These are phyloP conservation scores for Raddia guianensis DNA, from an alignment of 176 grass and related monocot genomes.

Conservation along the genomic window DNA sequence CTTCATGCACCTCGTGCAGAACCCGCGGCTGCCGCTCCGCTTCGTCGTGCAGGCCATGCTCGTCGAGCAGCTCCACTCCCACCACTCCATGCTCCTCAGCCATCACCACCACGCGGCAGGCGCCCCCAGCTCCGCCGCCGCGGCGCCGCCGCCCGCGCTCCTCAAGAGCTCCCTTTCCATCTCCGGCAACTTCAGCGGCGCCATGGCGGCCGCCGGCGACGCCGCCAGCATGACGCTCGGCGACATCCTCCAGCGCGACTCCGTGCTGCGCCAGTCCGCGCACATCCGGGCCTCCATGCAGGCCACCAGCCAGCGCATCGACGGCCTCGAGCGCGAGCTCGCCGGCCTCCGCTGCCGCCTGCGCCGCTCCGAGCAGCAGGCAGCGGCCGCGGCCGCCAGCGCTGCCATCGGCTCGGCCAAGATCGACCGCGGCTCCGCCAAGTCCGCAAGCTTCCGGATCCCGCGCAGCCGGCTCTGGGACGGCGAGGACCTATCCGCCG, in stretches of 20 bases:
- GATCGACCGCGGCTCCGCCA: slow-evolving; percentile 39
- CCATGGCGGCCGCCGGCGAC: not conserved
- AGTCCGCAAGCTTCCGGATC: slow-evolving; percentile 74
- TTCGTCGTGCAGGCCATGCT: slow-evolving; percentile 99
- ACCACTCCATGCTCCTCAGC: slow-evolving; percentile 66
- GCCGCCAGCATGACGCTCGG: slow-evolving; percentile 61
- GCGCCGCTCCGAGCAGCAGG: slow-evolving; percentile 58
- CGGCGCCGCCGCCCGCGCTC: not conserved
- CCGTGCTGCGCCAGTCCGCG: slow-evolving; percentile 64
- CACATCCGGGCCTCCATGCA: slow-evolving; percentile 85
- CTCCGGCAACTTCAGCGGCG: slow-evolving; percentile 29
- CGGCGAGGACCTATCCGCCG: slow-evolving; percentile 53
- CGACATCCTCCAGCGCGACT: slow-evolving; percentile 85
- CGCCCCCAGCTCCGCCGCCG: not conserved
- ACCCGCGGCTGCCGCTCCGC: slow-evolving; percentile 91
- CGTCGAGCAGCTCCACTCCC: slow-evolving; percentile 90
- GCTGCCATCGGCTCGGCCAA: not conserved
- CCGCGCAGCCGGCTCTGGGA: slow-evolving; percentile 50
- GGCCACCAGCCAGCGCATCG: slow-evolving; percentile 71
- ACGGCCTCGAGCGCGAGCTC: slow-evolving; percentile 83
- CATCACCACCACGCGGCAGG: not conserved
- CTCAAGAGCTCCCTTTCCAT: slow-evolving; percentile 39
- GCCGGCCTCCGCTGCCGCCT: slow-evolving; percentile 64
- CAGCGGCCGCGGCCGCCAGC: not conserved
- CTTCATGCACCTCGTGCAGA: slow-evolving; percentile 94